Conservation (phyloP, 2,329 filamentous ascomycete species). For the Arthrobotrys megalospora region DNA sequence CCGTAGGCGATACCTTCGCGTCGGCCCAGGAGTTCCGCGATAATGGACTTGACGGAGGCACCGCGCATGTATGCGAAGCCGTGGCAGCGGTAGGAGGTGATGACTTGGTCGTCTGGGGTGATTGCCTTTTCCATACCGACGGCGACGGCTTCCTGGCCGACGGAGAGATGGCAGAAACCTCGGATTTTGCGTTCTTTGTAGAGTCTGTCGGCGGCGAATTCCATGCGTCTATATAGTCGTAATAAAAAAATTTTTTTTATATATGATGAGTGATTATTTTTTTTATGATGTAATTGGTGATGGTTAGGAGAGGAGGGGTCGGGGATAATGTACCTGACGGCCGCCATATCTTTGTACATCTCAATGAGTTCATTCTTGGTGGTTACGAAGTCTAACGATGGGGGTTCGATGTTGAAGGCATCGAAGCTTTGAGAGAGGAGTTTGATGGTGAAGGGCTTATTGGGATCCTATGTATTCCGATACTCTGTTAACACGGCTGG, state of each 20-base stretch:
- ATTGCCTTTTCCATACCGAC: slow-evolving; percentile 97
- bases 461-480: slow-evolving; percentile 78
- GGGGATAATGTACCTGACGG: slow-evolving; percentile 80
- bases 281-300: neutral
- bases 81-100: slow-evolving; percentile 99
- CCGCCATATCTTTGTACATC: slow-evolving; percentile 99
- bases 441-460: slow-evolving; percentile 90
- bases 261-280: slow-evolving; percentile 13
- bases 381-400: slow-evolving; percentile 89
- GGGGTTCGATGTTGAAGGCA: slow-evolving; percentile 98
- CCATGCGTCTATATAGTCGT: slow-evolving; percentile 82
- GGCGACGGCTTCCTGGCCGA: slow-evolving; percentile 96
- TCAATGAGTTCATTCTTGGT: slow-evolving; percentile 99
- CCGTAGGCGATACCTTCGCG: slow-evolving; percentile 97
- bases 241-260: neutral
- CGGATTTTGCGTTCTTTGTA: slow-evolving; percentile 99
- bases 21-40: slow-evolving; percentile 94
- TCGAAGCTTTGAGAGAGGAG: slow-evolving; percentile 99
- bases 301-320: slow-evolving; percentile 7
- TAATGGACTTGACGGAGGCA: slow-evolving; percentile 89
- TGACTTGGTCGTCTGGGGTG: slow-evolving; percentile 90
- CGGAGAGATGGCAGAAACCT: slow-evolving; percentile 99
- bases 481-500: too few relatives aligned
- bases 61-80: slow-evolving; percentile 98
- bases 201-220: slow-evolving; percentile 97